Conservation (phyloP, 2,329 filamentous ascomycete genomes). For the Pseudogymnoascus sp. region DNA sequence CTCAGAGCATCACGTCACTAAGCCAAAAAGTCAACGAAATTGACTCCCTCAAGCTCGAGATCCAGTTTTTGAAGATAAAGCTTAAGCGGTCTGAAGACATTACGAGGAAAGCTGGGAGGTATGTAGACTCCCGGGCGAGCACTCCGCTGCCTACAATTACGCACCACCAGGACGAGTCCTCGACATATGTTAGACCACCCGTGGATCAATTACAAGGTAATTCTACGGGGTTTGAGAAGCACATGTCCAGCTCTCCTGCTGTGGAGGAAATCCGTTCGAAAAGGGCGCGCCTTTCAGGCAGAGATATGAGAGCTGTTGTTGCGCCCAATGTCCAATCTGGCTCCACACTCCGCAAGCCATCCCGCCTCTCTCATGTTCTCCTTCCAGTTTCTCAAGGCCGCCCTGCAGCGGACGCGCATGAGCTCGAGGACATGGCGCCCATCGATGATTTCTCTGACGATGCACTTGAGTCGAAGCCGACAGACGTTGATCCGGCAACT, state of each 20-base stretch:
- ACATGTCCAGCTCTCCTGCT: background rate
- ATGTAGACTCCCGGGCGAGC: background rate
- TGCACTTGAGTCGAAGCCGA: background rate
- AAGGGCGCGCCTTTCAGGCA: background rate
- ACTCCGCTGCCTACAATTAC: background rate
- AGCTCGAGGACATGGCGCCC: background rate
- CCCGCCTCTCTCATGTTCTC: background rate
- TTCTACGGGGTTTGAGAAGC: background rate
- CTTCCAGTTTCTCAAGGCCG: background rate
- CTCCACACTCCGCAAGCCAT: background rate
- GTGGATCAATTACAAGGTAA: background rate
- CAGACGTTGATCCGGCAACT: too few species aligned
- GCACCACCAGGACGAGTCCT: background rate
- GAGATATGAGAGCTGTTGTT: background rate
- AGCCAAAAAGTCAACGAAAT: conserved; percentile 22
- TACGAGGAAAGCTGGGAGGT: conserved; percentile 2
- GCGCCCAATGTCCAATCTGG: background rate
- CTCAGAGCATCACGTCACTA: conserved; percentile 18
- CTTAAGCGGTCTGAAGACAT: conserved; percentile 15
- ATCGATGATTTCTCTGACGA: background rate
- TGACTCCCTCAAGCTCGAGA: conserved; percentile 20
- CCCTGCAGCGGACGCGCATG: background rate
- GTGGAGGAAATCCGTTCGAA: background rate
- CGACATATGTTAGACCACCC: background rate
- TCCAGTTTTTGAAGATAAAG: conserved; percentile 19